phyloP scores from a whole-genome alignment of 2,329 filamentous ascomycete species.

The Xylaria sp. region DNA sequence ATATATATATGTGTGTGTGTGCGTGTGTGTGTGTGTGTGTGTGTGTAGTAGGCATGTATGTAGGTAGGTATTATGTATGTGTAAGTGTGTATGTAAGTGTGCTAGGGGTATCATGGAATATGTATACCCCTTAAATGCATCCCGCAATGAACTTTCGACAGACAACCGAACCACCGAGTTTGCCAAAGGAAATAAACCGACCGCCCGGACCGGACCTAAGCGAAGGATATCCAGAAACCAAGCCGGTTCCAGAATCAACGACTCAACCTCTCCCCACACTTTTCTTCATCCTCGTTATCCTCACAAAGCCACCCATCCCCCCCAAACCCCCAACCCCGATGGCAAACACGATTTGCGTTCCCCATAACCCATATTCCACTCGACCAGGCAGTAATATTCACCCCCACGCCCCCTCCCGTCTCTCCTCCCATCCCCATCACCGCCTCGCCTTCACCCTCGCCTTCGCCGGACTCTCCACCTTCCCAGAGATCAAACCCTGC shows the following conservation, averaged over 20 bases:
- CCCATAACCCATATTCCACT: too few relatives aligned
- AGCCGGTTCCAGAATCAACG: neutral
- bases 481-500: slow-evolving; percentile 67
- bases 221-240: neutral
- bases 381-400: too few relatives aligned
- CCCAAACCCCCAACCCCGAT: too few relatives aligned
- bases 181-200: neutral
- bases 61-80: neutral
- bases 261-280: neutral
- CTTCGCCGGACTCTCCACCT: slow-evolving; percentile 35
- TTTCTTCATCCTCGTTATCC: neutral
- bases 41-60: neutral
- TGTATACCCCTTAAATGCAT: too few relatives aligned
- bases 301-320: too few relatives aligned
- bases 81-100: neutral
- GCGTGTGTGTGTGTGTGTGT: neutral
- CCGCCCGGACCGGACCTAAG: too few relatives aligned
- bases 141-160: too few relatives aligned
- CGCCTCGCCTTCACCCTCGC: slow-evolving; percentile 10
- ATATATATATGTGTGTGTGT: neutral
- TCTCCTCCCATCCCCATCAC: too few relatives aligned
- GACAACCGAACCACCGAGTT: too few relatives aligned
- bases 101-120: too few relatives aligned
- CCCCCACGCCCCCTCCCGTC: too few relatives aligned
- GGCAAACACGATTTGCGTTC: too few relatives aligned